A percentile compares a stretch with the other conserved stretches of the same genome.
Conservation (phyloP, 176 grass and related monocot genomes). For the Chloris gayana region DNA sequence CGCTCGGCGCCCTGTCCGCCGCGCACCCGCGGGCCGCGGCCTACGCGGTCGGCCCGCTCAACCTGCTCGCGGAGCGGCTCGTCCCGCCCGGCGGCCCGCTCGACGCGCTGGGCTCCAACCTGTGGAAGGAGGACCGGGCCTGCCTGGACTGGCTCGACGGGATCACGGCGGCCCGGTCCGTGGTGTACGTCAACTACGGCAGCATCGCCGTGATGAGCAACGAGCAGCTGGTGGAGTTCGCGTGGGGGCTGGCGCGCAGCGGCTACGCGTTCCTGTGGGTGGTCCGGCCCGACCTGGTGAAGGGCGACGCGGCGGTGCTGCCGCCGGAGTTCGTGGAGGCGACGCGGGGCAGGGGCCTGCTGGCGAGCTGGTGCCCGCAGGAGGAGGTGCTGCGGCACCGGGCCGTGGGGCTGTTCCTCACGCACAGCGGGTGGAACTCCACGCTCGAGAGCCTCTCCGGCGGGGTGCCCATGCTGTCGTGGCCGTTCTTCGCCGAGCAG, state of each 20-base stretch:
- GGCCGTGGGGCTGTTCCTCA: conserved; percentile 53
- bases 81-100: neutral
- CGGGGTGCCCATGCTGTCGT: conserved; percentile 53
- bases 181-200: conserved; percentile 30
- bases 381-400: conserved; percentile 35
- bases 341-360: conserved; percentile 5
- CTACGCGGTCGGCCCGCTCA: neutral
- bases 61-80: neutral
- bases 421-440: conserved; percentile 77
- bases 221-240: conserved; percentile 54
- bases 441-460: conserved; percentile 44
- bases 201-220: neutral
- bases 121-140: neutral
- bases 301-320: conserved; percentile 37
- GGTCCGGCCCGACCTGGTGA: conserved; percentile 49
- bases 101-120: neutral
- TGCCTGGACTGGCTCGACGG: conserved; percentile 25
- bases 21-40: neutral
- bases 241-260: conserved; percentile 63
- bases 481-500: conserved; percentile 56
- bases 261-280: conserved; percentile 62
- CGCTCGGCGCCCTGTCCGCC: neutral
- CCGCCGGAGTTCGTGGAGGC: conserved; percentile 39
- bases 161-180: neutral
- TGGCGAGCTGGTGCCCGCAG: conserved; percentile 45